phyloP scores from a whole-genome alignment of 164 flowering plant genomes.

The Warburgia ugandensis region DNA sequence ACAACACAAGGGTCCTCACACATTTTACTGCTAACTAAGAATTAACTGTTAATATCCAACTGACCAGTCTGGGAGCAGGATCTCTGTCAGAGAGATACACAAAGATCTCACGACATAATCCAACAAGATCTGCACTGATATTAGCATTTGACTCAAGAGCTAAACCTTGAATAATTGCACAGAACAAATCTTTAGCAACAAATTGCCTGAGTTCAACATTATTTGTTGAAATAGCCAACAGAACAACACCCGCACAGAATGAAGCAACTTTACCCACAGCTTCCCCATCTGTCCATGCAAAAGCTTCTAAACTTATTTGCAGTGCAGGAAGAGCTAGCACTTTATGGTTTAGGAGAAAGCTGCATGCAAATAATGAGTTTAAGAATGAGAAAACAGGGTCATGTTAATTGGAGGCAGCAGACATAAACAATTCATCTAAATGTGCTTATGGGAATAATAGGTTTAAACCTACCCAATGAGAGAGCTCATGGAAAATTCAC shows the following conservation, averaged over 20 bases:
- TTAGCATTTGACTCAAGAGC: slow-evolving; percentile 81
- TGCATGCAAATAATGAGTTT: slow-evolving; percentile 28
- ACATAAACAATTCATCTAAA: background rate
- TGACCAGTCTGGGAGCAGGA: slow-evolving; percentile 83
- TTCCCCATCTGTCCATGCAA: slow-evolving; percentile 89
- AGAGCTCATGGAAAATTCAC: slow-evolving; percentile 55
- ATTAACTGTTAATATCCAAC: no score
- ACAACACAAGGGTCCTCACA: background rate
- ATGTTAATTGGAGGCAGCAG: background rate
- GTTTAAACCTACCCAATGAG: slow-evolving; percentile 64
- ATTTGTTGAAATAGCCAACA: slow-evolving; percentile 51
- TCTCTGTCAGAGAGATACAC: slow-evolving; percentile 64
- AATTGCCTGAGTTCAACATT: slow-evolving; percentile 63
- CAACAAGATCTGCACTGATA: slow-evolving; percentile 68
- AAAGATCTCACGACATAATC: slow-evolving; percentile 84
- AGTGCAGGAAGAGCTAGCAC: slow-evolving; percentile 54
- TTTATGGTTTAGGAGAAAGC: slow-evolving; percentile 69
- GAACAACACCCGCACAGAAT: slow-evolving; percentile 60
- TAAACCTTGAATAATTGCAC: slow-evolving; percentile 67
- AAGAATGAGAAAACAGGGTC: no score
- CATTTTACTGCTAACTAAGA: no score
- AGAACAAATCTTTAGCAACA: slow-evolving; percentile 77
- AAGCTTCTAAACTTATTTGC: slow-evolving; percentile 58
- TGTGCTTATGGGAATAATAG: no score
- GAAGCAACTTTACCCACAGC: slow-evolving; percentile 59